Evolutionary conservation across 768 basidiomycete genomes (phyloP), one percentile per base, ranked within the genome.

Genomic region (Clathrus columnatus): DNA sequence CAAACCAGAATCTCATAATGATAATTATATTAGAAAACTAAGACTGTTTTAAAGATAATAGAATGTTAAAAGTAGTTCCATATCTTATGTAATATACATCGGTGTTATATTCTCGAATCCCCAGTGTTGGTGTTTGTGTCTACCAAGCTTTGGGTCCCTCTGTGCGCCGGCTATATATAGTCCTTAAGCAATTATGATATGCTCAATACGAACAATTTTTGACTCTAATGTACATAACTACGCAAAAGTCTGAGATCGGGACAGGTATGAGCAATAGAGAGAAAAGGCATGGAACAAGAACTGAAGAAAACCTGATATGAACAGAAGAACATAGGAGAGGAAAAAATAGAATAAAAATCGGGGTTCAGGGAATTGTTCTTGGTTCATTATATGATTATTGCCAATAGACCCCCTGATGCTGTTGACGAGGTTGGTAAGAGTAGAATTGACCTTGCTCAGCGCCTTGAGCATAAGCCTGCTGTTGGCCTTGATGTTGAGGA

Each of bases 371-470:
- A 16, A 54, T 43, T 26, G 8, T 42, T 54, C 23, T 51, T 48
- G 52, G 44, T 36, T 36, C 51, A 43, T 52, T 48, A 30, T 27
- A 26, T 28, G 17, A 20, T 56, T 54, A 75, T 67, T 75, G 73
- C 74, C 75, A 76, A 63, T 77, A 78, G 67, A 75, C 82, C 68
- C 83, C 79, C 79, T 81, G 83, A 70, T 82, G 79, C 63, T 79
- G 80, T 64, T 79, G 83, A 65, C 82, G 73, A 21, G 76, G 75
- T 67, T 83, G 85, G 65, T 87, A 87, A 60, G 80, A 78, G 65
- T 89, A 88, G 65, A 86, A 89, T 61, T 71, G 76, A 14, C 72
- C 81, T 46, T 87, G 84, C 49, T 75, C 82, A 48, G 73, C 79
- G 43, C 78, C 80, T 43, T 85, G 84, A 18, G 80, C 78, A 65